phyloP scores from a whole-genome alignment of 2,329 filamentous ascomycete genomes.

The Pseudophaeomoniella oleicola region DNA sequence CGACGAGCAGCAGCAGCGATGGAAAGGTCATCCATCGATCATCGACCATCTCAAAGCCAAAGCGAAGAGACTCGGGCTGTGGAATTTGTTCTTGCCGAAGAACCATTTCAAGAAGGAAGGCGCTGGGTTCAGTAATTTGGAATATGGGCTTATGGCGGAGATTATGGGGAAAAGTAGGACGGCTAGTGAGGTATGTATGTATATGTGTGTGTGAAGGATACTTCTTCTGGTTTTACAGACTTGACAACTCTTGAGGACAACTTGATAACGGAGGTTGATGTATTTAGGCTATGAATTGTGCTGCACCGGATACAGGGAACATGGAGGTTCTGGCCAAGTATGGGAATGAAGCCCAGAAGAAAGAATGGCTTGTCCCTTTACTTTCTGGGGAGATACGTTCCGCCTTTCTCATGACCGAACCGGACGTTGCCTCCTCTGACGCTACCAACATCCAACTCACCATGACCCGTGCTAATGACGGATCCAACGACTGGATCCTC shows the following conservation, averaged over 20 bases:
- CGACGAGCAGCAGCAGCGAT: too few relatives aligned
- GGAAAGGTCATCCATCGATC: constrained; percentile 63
- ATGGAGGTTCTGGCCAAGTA: constrained; percentile 94
- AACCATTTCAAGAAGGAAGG: constrained; percentile 86
- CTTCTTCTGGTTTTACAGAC: too few relatives aligned
- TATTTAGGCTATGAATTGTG: constrained; percentile 72
- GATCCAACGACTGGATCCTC: constrained; percentile 79
- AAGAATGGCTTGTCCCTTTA: constrained; percentile 65
- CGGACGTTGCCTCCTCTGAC: constrained; percentile 74
- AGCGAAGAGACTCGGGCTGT: constrained; percentile 70
- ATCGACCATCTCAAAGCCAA: constrained; percentile 82
- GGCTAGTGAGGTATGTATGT: constrained; percentile 49
- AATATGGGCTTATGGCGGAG: constrained; percentile 97
- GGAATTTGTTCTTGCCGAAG: constrained; percentile 97
- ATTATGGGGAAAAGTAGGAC: constrained; percentile 73
- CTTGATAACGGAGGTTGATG: too few relatives aligned
- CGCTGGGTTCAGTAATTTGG: constrained; percentile 84
- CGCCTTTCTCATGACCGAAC: constrained; percentile 90
- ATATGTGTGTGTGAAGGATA: background rate
- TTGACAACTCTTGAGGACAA: too few relatives aligned
- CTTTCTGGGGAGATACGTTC: constrained; percentile 75
- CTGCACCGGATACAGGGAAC: constrained; percentile 84
- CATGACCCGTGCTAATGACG: constrained; percentile 51
- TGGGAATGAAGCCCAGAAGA: constrained; percentile 72
- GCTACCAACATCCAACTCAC: constrained; percentile 82